These are phyloP conservation scores for Penicillium sclerotiorum DNA, from an alignment of 2,329 filamentous ascomycete species.

Conservation along the genomic window DNA sequence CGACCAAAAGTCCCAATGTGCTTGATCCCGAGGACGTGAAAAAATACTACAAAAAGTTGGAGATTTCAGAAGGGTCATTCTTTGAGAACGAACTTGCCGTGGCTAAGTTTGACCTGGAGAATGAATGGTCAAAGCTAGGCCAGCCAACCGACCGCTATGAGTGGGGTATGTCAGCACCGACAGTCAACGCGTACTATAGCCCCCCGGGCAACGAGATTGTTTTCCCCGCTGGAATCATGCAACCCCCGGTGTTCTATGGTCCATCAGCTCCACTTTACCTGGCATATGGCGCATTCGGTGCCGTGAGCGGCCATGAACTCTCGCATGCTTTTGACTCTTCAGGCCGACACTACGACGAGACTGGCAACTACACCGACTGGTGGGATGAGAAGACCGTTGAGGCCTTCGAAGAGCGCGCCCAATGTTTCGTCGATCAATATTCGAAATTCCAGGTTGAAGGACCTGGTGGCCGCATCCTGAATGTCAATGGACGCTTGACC, in stretches of 20 bases:
- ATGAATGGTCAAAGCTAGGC: slow-evolving; percentile 61
- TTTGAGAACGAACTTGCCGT: slow-evolving; percentile 62
- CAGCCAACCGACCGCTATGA: slow-evolving; percentile 63
- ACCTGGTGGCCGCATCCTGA: slow-evolving; percentile 58
- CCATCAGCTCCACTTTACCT: slow-evolving; percentile 63
- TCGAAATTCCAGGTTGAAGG: slow-evolving; percentile 61
- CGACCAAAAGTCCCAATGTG: slow-evolving; percentile 64
- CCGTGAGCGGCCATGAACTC: slow-evolving; percentile 69
- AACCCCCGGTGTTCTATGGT: slow-evolving; percentile 67
- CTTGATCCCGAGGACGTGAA: slow-evolving; percentile 59
- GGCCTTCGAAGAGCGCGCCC: slow-evolving; percentile 60
- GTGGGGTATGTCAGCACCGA: slow-evolving; percentile 64
- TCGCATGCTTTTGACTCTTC: slow-evolving; percentile 71
- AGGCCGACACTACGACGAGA: slow-evolving; percentile 66
- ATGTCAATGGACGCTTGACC: slow-evolving; percentile 66
- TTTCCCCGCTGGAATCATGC: slow-evolving; percentile 71
- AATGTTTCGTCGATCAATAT: slow-evolving; percentile 72
- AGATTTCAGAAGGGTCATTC: slow-evolving; percentile 55
- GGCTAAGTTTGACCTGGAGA: slow-evolving; percentile 50
- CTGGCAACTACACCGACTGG: slow-evolving; percentile 67
- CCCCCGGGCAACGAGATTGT: slow-evolving; percentile 68
- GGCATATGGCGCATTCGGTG: slow-evolving; percentile 69
- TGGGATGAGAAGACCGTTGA: slow-evolving; percentile 64
- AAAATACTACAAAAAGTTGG: slow-evolving; percentile 59
- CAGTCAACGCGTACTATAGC: slow-evolving; percentile 69